phyloP scores from a whole-genome alignment of 352 stramenopile genomes.

The Pythium dissimile region DNA sequence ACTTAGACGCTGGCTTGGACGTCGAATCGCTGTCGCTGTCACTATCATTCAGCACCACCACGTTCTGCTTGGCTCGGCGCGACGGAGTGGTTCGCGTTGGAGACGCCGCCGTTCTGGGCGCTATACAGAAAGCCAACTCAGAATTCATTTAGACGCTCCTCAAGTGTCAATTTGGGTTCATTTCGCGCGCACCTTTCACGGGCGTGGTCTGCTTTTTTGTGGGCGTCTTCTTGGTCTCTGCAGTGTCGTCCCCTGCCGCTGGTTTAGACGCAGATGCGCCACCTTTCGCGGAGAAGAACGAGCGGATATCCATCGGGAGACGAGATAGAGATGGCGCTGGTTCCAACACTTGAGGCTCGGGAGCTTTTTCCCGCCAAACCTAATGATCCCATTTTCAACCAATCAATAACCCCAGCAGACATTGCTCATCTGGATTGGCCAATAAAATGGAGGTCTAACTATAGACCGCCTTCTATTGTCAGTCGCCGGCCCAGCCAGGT shows the following conservation, averaged over 20 bases:
- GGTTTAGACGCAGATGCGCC: conserved; percentile 6
- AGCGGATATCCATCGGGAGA: conserved; percentile 76
- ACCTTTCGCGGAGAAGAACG: conserved; percentile 72
- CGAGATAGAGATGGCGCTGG: no score
- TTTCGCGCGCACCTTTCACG: conserved; percentile 14
- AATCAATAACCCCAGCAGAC: conserved; percentile 15
- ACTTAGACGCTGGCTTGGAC: conserved; percentile 23
- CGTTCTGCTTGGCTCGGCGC: conserved; percentile 35
- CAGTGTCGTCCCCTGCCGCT: background rate
- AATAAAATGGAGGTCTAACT: background rate
- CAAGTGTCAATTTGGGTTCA: background rate
- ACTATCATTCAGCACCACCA: conserved; percentile 58
- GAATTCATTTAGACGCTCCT: background rate
- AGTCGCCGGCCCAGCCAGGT: background rate
- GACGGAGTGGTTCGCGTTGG: conserved; percentile 23
- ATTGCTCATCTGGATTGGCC: background rate
- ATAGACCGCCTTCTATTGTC: background rate
- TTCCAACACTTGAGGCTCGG: background rate
- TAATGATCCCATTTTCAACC: background rate
- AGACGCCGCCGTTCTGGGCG: conserved; percentile 10
- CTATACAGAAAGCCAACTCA: background rate
- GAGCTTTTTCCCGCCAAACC: conserved; percentile 26
- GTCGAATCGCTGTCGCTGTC: conserved; percentile 36
- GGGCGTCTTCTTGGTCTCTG: conserved; percentile 5
- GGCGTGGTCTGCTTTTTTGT: conserved; percentile 15